phyloP scores from a whole-genome alignment of 2,329 filamentous ascomycete species.

The Alternaria incomplexa region DNA sequence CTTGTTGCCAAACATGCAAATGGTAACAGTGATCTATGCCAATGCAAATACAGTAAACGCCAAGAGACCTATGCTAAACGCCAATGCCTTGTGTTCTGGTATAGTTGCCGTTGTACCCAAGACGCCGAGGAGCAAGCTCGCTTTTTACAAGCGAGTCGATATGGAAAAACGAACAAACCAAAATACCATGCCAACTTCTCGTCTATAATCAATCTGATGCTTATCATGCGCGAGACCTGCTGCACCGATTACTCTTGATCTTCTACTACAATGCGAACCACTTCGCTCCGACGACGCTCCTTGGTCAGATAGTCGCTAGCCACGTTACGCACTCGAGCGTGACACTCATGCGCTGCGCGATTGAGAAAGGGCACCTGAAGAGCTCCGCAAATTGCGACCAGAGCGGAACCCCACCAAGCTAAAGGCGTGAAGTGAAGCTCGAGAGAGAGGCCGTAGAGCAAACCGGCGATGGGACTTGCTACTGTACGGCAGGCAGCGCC shows the following conservation, averaged over 20 bases:
- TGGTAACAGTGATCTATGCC: not conserved
- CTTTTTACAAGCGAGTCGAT: not conserved
- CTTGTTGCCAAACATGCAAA: not conserved
- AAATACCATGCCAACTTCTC: not conserved
- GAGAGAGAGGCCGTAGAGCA: constrained; percentile 68
- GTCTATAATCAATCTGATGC: not conserved
- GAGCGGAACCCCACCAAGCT: constrained; percentile 66
- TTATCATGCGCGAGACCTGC: not conserved
- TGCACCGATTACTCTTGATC: constrained; percentile 13
- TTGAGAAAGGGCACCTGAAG: constrained; percentile 64
- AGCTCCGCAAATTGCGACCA: constrained; percentile 63
- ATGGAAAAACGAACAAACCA: not conserved
- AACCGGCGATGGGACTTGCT: constrained; percentile 70
- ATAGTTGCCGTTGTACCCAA: not conserved
- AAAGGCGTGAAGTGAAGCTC: constrained; percentile 65
- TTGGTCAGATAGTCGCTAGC: constrained; percentile 28
- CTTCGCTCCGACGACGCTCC: constrained; percentile 20
- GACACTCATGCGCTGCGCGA: constrained; percentile 50
- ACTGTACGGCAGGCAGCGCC: constrained; percentile 75
- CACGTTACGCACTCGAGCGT: constrained; percentile 34
- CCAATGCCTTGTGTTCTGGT: not conserved
- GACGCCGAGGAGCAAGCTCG: constrained; percentile 6
- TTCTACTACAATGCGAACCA: constrained; percentile 36
- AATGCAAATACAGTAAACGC: not conserved
- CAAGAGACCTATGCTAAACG: constrained; percentile 1